Conservation (phyloP, 2,329 filamentous ascomycete species). For the Colletotrichum tabaci region DNA sequence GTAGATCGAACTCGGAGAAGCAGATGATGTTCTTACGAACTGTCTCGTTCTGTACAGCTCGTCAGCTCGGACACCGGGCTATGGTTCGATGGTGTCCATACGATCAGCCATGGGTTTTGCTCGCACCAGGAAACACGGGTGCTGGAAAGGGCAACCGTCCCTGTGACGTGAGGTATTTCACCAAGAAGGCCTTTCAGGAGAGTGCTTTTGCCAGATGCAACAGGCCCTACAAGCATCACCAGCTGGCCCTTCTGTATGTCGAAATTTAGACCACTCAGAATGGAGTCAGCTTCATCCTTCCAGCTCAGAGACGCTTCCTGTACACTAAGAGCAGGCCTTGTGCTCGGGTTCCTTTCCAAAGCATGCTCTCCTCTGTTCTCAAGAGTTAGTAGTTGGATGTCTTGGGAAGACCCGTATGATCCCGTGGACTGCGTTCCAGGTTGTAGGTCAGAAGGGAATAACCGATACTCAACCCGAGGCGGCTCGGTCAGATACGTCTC, state of each 20-base stretch:
- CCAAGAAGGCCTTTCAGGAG: slow-evolving; percentile 58
- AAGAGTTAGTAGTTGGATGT: background rate
- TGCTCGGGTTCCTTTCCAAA: background rate
- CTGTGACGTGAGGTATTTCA: slow-evolving; percentile 47
- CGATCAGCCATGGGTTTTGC: slow-evolving; percentile 54
- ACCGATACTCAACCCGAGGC: slow-evolving; percentile 47
- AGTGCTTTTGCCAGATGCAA: slow-evolving; percentile 62
- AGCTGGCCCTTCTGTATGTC: slow-evolving; percentile 50
- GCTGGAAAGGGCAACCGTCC: slow-evolving; percentile 41
- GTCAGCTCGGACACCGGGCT: background rate
- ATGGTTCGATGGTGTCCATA: slow-evolving; percentile 23
- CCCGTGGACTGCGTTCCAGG: slow-evolving; percentile 1
- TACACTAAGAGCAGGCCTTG: slow-evolving; percentile 38
- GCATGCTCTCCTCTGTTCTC: background rate
- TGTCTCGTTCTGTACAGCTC: slow-evolving; percentile 48
- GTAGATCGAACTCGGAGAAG: slow-evolving; percentile 46
- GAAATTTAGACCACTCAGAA: slow-evolving; percentile 53
- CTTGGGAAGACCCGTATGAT: background rate
- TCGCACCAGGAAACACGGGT: slow-evolving; percentile 50
- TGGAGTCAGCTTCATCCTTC: slow-evolving; percentile 46
- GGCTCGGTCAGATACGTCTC: slow-evolving; percentile 47
- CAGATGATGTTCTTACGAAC: slow-evolving; percentile 55
- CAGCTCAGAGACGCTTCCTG: slow-evolving; percentile 53
- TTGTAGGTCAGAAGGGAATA: background rate
- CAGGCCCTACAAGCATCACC: slow-evolving; percentile 58